Evolutionary conservation across 2,329 filamentous ascomycete genomes (phyloP), one percentile per base, ranked within the genome.

Genomic region (Stachybotrys echinatus): DNA sequence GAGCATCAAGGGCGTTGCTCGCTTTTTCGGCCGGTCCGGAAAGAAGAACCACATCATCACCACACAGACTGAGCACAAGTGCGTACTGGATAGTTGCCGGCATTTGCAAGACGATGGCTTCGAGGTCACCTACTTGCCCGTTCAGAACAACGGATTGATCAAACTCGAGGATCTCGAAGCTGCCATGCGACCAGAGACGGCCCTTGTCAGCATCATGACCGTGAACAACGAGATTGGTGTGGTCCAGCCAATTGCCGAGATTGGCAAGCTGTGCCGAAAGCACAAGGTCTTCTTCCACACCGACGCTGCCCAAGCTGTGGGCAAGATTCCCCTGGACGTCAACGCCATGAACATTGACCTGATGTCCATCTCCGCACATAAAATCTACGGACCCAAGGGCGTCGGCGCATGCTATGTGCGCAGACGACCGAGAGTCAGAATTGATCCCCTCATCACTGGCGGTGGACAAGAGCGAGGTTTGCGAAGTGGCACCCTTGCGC

Each of bases 211-310:
- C 65, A 89, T 99, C 70, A 99, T 99, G 94, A 85, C 94, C 1
- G 94, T 99, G 63, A 99, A 99, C 77, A 99, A 99, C 69, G 94
- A 99, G 73, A 97, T 99, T 62, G 94, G 94, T 64, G 94, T 99
- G n/a, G 95, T 99, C 51, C 94, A 99, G 70, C 94, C 94, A 1
- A 73, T 99, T 51, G 88, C 90, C 60, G 84, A 96, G 73, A 99
- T 99, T 65, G 94, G 94, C 63, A 88, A 87, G 71, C 76, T 99
- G 14, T 99, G 94, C 71, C 84, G 94, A 47, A 80, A 84, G 49
- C 94, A 89, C 71, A 96, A 96, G 76, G 78, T 96, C 42, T 99
- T 96, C 72, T 99, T 99, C 82, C 94, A 99, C 73, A 95, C 91
- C 21, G 94, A 99, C 68, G 94, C 80, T 47, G 94, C 94, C 1